Evolutionary conservation across 139 green algal genomes (phyloP).

Genomic region (Yamagishiella unicocca): DNA sequence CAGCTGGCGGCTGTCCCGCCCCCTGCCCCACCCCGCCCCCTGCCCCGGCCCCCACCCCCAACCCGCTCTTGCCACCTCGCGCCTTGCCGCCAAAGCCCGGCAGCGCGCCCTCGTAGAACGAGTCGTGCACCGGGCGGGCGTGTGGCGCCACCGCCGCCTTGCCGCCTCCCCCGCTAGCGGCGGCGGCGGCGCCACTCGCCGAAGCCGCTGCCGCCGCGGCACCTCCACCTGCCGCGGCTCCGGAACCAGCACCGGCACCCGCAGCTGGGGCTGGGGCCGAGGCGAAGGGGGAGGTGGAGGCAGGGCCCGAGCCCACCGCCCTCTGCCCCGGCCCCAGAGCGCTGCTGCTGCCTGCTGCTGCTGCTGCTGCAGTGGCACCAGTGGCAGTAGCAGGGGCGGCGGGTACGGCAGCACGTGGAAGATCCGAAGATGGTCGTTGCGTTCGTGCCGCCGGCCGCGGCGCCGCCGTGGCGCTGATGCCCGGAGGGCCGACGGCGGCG

Average conservation of each 20-base stretch:
- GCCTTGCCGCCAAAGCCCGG: background rate
- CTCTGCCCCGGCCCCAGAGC: too few species aligned
- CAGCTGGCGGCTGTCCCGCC: too few species aligned
- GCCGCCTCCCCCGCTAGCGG: too few species aligned
- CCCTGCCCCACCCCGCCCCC: too few species aligned
- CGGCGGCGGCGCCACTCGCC: background rate
- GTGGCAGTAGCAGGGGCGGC: background rate
- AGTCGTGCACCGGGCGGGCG: conserved; percentile 18
- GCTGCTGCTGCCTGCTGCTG: too few species aligned
- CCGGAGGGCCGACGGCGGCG: background rate
- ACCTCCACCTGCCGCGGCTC: too few species aligned
- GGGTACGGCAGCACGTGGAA: background rate
- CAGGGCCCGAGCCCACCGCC: too few species aligned
- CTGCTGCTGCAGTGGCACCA: too few species aligned
- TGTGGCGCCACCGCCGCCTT: background rate
- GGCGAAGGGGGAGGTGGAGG: too few species aligned
- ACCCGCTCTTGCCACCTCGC: background rate
- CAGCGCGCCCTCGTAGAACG: conserved; percentile 12
- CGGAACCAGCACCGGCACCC: too few species aligned
- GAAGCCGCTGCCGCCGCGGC: background rate
- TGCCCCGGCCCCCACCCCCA: background rate
- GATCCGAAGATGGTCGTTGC: background rate
- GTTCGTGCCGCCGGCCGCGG: background rate
- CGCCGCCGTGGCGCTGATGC: background rate
- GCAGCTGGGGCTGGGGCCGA: too few species aligned